Evolutionary conservation across 2,329 filamentous ascomycete genomes (phyloP).

Genomic region (Dothiorella sarmentorum): DNA sequence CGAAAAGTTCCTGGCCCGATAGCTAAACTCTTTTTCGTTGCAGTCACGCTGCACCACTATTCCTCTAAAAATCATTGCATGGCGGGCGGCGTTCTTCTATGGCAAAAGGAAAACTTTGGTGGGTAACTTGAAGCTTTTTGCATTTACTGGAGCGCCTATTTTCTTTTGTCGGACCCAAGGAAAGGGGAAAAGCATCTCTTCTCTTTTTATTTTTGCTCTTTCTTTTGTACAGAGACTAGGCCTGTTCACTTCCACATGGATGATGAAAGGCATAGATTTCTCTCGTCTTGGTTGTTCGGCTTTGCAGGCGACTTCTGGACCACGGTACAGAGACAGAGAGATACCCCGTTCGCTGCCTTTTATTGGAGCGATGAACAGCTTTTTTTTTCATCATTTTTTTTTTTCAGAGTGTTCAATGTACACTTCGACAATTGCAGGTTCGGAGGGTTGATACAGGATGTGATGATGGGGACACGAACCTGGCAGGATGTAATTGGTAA

Average conservation of each 20-base stretch:
- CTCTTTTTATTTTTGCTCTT: neutral
- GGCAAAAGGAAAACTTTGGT: neutral
- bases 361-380: neutral
- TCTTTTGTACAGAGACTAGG: conserved; percentile 5
- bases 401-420: neutral
- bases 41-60: neutral
- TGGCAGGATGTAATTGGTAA: too few relatives aligned
- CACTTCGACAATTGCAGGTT: neutral
- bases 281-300: conserved; percentile 14
- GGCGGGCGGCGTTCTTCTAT: conserved; percentile 13
- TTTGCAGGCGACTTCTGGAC: conserved; percentile 15
- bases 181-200: neutral
- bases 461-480: neutral
- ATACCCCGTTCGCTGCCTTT: conserved; percentile 9
- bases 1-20: conserved; percentile 1
- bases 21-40: neutral
- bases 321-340: conserved; percentile 10
- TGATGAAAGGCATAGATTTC: neutral
- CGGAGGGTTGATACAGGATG: neutral
- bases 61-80: conserved; percentile 11
- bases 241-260: neutral
- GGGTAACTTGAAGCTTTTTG: neutral
- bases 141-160: neutral
- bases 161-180: neutral
- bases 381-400: neutral